Percentiles rank a stretch among this genome's conserved stretches.
These are phyloP conservation scores for Escovopsis sp. DNA, from an alignment of 2,329 filamentous ascomycete species.

Conservation along the genomic window DNA sequence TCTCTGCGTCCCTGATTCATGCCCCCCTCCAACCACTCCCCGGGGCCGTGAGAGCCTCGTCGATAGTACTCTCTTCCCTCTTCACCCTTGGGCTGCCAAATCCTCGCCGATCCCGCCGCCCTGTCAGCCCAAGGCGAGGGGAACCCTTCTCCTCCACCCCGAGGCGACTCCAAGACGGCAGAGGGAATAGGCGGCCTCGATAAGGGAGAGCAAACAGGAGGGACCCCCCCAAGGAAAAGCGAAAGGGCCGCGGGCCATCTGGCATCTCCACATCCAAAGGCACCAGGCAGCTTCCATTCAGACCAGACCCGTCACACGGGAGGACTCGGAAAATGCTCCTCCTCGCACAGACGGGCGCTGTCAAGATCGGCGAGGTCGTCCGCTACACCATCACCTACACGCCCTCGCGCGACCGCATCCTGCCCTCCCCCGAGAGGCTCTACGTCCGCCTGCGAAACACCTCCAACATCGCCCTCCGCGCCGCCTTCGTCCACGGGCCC, in stretches of 20 bases:
- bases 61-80: too few species aligned
- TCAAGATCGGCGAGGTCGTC: constrained; percentile 89
- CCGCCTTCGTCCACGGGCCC: constrained; percentile 90
- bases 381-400: constrained; percentile 89
- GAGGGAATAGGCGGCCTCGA: too few species aligned
- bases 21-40: too few species aligned
- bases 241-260: not conserved
- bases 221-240: too few species aligned
- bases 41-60: too few species aligned
- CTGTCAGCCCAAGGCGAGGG: too few species aligned
- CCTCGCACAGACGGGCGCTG: constrained; percentile 75
- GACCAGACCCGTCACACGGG: not conserved
- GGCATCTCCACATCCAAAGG: not conserved
- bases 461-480: constrained; percentile 75
- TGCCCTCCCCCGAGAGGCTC: constrained; percentile 68
- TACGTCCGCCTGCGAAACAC: constrained; percentile 86
- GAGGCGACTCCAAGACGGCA: too few species aligned
- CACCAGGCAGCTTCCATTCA: not conserved
- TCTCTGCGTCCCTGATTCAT: too few species aligned
- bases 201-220: too few species aligned
- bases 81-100: too few species aligned
- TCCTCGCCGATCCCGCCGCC: too few species aligned
- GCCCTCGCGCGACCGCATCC: constrained; percentile 73
- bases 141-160: not conserved
- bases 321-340: constrained; percentile 52